phyloP scores from a whole-genome alignment of 768 basidiomycete species.

The Mycena filopes region DNA sequence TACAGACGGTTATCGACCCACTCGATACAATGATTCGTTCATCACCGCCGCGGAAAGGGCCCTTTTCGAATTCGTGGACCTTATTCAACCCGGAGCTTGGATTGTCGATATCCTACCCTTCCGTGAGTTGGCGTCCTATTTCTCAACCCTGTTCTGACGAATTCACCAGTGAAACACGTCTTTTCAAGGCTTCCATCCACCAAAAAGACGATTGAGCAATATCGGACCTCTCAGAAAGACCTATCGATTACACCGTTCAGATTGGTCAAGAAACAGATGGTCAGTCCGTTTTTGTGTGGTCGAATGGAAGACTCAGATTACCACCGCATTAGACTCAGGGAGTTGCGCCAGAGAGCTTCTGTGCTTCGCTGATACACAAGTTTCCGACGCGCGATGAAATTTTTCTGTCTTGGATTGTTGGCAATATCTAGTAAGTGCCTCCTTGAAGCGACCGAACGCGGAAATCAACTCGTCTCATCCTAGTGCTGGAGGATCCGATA shows the following conservation, averaged over 20 bases:
- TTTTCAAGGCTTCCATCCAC: not conserved
- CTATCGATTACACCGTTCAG: constrained; percentile 2
- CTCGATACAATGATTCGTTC: constrained; percentile 10
- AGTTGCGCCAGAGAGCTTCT: constrained; percentile 1
- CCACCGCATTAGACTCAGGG: not conserved
- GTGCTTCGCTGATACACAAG: constrained; percentile 8
- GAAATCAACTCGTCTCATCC: too few relatives aligned
- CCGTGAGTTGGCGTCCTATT: not conserved
- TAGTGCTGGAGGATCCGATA: constrained; percentile 12
- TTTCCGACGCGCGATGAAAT: constrained; percentile 1
- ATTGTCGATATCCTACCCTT: constrained; percentile 10
- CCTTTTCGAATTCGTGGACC: constrained; percentile 15
- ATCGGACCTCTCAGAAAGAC: not conserved
- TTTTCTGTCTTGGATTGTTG: constrained; percentile 2
- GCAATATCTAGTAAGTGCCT: constrained; percentile 6
- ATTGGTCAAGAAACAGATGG: constrained; percentile 1
- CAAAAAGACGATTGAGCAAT: not conserved
- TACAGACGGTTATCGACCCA: constrained; percentile 14
- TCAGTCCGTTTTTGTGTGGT: not conserved
- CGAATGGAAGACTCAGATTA: not conserved
- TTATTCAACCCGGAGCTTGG: constrained; percentile 10
- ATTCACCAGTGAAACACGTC: constrained; percentile 1
- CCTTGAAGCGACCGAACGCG: too few relatives aligned
- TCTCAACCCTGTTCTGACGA: not conserved
- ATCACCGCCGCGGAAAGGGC: constrained; percentile 15